Evolutionary conservation across 768 basidiomycete genomes (phyloP).

Genomic region (Rhodotorula toruloides): DNA sequence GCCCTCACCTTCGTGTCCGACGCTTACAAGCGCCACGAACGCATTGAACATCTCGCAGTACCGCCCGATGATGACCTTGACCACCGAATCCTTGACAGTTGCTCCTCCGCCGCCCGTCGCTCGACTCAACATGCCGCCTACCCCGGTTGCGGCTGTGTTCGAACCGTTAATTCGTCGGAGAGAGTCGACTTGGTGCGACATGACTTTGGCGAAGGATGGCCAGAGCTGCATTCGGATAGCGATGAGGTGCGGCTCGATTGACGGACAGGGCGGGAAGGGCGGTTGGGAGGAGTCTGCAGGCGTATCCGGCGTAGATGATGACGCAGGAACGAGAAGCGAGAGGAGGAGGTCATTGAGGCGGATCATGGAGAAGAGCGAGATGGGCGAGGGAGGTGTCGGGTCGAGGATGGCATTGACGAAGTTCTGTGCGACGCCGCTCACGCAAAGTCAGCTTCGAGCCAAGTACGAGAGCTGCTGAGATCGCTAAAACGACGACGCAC

Average conservation of each 20-base stretch:
- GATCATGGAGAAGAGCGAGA: constrained; percentile 83
- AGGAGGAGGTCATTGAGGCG: constrained; percentile 78
- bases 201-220: constrained; percentile 85
- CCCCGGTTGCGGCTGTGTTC: constrained; percentile 47
- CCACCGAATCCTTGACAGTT: constrained; percentile 62
- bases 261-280: constrained; percentile 59
- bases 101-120: constrained; percentile 41
- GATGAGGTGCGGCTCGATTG: constrained; percentile 76
- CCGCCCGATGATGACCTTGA: constrained; percentile 64
- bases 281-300: neutral
- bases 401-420: constrained; percentile 67
- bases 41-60: constrained; percentile 78
- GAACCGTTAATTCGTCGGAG: constrained; percentile 79
- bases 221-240: constrained; percentile 77
- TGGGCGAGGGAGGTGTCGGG: constrained; percentile 59
- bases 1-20: neutral
- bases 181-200: constrained; percentile 75
- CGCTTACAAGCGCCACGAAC: constrained; percentile 59
- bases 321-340: constrained; percentile 64
- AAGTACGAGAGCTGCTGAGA: neutral
- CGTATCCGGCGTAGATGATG: constrained; percentile 82
- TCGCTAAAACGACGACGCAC: constrained; percentile 5
- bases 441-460: neutral
- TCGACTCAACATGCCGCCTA: constrained; percentile 59
- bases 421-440: constrained; percentile 49